Conservation (phyloP, 305 asterid species). For the Fraxinus nigra region DNA sequence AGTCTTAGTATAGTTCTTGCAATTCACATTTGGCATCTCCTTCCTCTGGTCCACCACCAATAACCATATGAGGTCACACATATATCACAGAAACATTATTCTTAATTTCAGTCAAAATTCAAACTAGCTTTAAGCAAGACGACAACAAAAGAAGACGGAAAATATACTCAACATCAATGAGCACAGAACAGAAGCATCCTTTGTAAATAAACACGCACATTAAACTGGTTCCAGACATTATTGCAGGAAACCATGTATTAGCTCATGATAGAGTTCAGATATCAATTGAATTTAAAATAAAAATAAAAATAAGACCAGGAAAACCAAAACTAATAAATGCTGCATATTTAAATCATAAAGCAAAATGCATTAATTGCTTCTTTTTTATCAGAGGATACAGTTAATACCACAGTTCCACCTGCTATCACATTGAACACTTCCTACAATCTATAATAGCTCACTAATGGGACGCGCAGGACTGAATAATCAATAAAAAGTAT, state of each 20-base stretch:
- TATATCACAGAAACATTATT: neutral
- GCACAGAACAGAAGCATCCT: neutral
- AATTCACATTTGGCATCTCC: neutral
- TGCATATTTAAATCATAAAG: neutral
- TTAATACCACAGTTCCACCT: neutral
- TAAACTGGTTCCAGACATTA: neutral
- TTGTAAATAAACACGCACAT: neutral
- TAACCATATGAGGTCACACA: neutral
- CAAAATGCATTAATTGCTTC: conserved; percentile 12
- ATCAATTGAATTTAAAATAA: neutral
- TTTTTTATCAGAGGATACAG: conserved; percentile 1
- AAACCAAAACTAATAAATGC: neutral
- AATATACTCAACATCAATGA: neutral
- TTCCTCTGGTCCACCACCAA: neutral
- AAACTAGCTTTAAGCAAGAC: neutral
- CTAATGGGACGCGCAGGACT: neutral
- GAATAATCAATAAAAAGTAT: neutral
- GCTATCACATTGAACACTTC: neutral
- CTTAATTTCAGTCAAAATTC: neutral
- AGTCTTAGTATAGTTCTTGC: neutral
- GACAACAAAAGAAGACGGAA: conserved; percentile 1
- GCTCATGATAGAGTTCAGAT: neutral
- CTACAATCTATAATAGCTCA: neutral
- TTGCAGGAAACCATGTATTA: neutral
- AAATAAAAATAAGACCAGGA: neutral